Evolutionary conservation across 2,329 filamentous ascomycete species (phyloP).

Genomic region (Botryotinia narcissicola): DNA sequence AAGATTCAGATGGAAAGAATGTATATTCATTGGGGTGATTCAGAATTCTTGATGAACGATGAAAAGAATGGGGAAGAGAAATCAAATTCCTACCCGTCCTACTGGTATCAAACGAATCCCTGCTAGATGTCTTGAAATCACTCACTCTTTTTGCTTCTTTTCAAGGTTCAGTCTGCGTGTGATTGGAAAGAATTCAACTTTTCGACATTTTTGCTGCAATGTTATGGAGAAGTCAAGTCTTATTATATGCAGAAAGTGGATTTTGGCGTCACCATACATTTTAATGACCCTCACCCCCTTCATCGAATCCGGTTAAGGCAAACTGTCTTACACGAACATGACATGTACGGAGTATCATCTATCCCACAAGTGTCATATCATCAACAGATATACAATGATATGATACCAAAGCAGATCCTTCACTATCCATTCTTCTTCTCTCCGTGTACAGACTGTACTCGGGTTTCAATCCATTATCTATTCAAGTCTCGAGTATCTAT

Average conservation of each 20-base stretch:
- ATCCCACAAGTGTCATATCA: background rate
- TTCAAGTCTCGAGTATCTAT: background rate
- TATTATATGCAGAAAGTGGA: background rate
- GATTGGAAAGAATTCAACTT: background rate
- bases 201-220: background rate
- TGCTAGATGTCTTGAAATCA: background rate
- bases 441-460: background rate
- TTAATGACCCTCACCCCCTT: conserved; percentile 8
- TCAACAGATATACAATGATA: background rate
- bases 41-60: background rate
- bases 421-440: too few relatives aligned
- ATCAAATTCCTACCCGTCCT: background rate
- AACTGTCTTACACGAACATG: background rate
- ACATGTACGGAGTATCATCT: background rate
- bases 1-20: background rate
- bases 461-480: background rate
- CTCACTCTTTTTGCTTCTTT: background rate
- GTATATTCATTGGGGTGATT: background rate
- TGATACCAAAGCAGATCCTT: background rate
- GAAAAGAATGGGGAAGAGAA: background rate
- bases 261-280: conserved; percentile 7
- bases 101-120: background rate
- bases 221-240: background rate
- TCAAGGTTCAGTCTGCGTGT: background rate
- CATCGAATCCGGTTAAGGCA: background rate